Evolutionary conservation across 805 yeast genomes (phyloP), one percentile per base, ranked within the genome.

Genomic region (Cephaloascus fragrans): DNA sequence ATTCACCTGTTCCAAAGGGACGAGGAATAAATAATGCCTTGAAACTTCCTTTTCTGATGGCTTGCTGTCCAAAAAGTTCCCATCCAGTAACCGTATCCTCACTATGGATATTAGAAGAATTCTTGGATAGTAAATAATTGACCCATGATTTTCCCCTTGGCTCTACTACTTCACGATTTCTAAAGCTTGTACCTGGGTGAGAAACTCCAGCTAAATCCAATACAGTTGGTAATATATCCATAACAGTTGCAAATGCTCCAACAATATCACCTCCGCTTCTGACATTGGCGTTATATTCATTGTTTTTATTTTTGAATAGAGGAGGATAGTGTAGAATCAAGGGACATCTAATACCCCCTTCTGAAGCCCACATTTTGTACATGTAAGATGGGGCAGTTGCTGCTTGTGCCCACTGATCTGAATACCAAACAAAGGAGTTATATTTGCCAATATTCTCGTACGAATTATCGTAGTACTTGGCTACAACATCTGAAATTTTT

Each of bases 391-490:
- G 80, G 2, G 79, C 75, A 16, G 80, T 74, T 2, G 79, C 75
- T 8, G 80, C 80, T 45, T 74, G 79, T 0, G 80, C 80, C 80
- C 80, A 74, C 48, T 72, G 67, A 40, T 73, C 77, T 1, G 72
- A 68, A 44, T 74, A 74, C 66, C 68, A 70, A 6, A 62, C 68
- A 48, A 70, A 73, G 3, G 77, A 69, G 44, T 73, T 58, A 26
- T 44, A 41, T 18, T 61, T 64, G 4, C 80, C 80, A 44, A 75
- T 61, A 50, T 73, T 74, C 2, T 67, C 72, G 20, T 51, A 52
- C 1, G 55, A 39, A 47, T 73, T 74, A 48, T 73, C 50, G 51
- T 59, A 73, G 41, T 62, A 47, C n/a, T 52, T 48, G 23, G 49
- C 47, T 31, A 71, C 49, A 14, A 46, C 40, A 5, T 48, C 53